These are phyloP conservation scores for Entrophospora sp. DNA, from an alignment of 192 early-diverging fungal genomes.

Conservation along the genomic window DNA sequence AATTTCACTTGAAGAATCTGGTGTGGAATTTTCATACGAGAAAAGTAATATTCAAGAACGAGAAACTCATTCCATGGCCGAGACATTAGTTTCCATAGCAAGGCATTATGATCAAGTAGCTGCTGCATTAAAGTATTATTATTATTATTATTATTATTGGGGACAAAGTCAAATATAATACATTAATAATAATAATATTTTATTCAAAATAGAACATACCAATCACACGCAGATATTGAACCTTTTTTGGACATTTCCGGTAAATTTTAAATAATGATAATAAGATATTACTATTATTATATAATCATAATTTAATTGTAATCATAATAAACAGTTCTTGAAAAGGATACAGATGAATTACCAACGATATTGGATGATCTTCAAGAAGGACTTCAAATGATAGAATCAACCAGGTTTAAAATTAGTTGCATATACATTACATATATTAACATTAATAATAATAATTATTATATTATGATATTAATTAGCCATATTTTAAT, in stretches of 20 bases:
- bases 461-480: no score
- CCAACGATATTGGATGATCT: constrained; percentile 17
- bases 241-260: constrained; percentile 14
- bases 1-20: constrained; percentile 27
- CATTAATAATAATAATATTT: no score
- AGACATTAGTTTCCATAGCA: constrained; percentile 31
- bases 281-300: no score
- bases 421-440: no score
- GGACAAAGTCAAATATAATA: no score
- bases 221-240: background rate
- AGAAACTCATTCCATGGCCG: constrained; percentile 32
- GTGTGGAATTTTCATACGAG: constrained; percentile 23
- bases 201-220: constrained; percentile 6
- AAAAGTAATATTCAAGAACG: constrained; percentile 29
- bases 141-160: no score
- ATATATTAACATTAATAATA: no score
- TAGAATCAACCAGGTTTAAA: constrained; percentile 20
- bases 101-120: constrained; percentile 40
- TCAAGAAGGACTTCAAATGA: constrained; percentile 16
- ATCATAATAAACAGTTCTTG: constrained; percentile 5
- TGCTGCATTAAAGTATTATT: constrained; percentile 36
- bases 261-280: background rate
- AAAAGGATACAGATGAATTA: constrained; percentile 11
- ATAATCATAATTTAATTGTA: no score
- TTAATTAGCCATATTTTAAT: background rate